Base-by-base conservation (phyloP, 106 monocot genomes). In the Posidonia australis region DNA sequence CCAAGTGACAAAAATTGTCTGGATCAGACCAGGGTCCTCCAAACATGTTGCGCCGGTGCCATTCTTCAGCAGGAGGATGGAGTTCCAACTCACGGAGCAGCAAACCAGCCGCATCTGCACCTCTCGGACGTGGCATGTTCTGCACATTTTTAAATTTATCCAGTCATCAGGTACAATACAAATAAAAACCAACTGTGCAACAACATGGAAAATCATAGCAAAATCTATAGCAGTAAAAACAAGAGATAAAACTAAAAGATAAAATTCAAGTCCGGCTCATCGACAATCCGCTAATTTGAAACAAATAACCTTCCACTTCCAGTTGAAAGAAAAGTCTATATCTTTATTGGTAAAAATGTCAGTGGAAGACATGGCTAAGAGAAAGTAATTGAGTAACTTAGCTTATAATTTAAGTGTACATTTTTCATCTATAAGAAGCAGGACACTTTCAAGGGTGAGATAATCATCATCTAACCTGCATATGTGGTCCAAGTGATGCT, bases 21-120 rank as follows among this genome's bases (percentile, higher is more conserved):
- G 90, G 87, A 70, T 90, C 87, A n/a, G 90, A 90, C 96, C 96
- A 96, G 0, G 96, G 96, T 18, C 96, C 96, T 61, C 96, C 96
- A 77, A 90, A 98, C 96, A 98, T 98, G 75, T 98, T 98, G 29
- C 90, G 90, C 21, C 96, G 78, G 60, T 98, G 90, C 96, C 96
- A 98, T 59, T 98, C 96, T 70, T 98, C 96, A 19, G 96, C 84
- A 27, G 96, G 96, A 68, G 96, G 96, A 36, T 98, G 90, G 1
- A 98, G 78, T 72, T 98, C 96, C 58, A 98, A 71, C 63, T 98
- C 96, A 44, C 90, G 96, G n/a, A 98, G 85, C 63, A 98, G 59
- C 54, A 98, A 74, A 23, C 96, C 96, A 51, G 90, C 96, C 42
- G 96, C 96, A 82, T 98, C 96, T 44, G 96, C 96, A 67, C 96